Evolutionary conservation across 2,329 filamentous ascomycete genomes (phyloP).

Genomic region (Alternaria incomplexa): DNA sequence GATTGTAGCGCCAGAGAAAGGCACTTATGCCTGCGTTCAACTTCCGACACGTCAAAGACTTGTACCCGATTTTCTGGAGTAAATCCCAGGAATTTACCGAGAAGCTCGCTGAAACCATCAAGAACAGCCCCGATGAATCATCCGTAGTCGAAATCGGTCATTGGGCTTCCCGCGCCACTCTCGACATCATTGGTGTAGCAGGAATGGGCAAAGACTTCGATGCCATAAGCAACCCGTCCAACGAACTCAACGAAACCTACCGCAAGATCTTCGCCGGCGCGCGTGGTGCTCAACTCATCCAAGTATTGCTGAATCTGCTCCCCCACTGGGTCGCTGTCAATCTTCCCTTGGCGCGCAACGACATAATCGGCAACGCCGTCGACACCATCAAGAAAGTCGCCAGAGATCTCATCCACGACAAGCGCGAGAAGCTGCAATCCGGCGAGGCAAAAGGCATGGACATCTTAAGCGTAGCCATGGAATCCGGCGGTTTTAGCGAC

Average conservation of each 20-base stretch:
- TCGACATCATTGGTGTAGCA: conserved; percentile 65
- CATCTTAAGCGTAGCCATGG: conserved; percentile 80
- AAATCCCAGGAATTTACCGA: conserved; percentile 53
- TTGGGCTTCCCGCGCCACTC: conserved; percentile 59
- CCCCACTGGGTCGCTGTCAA: conserved; percentile 65
- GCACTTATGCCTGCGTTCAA: conserved; percentile 58
- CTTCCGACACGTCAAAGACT: conserved; percentile 58
- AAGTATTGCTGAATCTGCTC: conserved; percentile 66
- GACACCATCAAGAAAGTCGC: conserved; percentile 64
- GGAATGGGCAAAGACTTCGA: conserved; percentile 65
- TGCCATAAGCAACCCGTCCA: conserved; percentile 57
- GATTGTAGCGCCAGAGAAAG: conserved; percentile 52
- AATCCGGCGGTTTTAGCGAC: conserved; percentile 76
- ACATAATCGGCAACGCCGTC: conserved; percentile 46
- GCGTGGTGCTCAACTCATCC: conserved; percentile 60
- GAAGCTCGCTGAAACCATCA: conserved; percentile 40
- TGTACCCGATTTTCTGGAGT: conserved; percentile 58
- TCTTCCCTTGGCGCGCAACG: conserved; percentile 74
- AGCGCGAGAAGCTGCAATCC: conserved; percentile 64
- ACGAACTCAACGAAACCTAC: conserved; percentile 61
- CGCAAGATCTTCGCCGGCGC: conserved; percentile 57
- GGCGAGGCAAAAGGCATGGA: conserved; percentile 63
- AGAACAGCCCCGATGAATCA: conserved; percentile 30
- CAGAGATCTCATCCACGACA: conserved; percentile 71
- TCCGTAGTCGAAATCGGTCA: conserved; percentile 52